Evolutionary conservation across 2,329 filamentous ascomycete genomes (phyloP), one percentile per base, ranked within the genome.

Genomic region (Colletotrichum chrysophilum): DNA sequence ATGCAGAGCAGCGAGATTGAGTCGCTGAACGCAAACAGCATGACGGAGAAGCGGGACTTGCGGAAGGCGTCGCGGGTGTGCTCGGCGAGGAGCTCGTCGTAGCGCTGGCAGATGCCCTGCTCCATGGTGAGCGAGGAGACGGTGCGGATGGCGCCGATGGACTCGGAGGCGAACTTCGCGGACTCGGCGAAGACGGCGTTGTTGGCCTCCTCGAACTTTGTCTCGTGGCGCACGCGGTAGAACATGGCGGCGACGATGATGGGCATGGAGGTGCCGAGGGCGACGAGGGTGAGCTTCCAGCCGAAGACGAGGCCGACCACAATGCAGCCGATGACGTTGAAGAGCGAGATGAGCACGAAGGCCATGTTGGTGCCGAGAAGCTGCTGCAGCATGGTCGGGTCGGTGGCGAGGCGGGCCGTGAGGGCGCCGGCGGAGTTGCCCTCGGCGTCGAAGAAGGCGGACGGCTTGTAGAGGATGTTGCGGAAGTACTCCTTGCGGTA

Each of bases 201-300:
- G 43, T 70, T 77, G 52, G 60, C 61, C 12, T 56, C 65, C 55
- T 76, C 77, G 34, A 77, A 69, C 52, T 66, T 60, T 8, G 70
- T 43, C 58, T 78, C 77, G 55, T 76, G 76, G 28, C 76, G 64
- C 16, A 78, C 67, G 30, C 77, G 70, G 58, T 70, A 73, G 67
- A 76, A 78, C 55, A 75, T 75, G 26, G 77, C 76, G 2, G 68
- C 62, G 18, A 78, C 55, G 56, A 78, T 81, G 21, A 80, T 79
- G 58, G 71, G 76, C 34, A 73, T 75, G 13, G 38, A 69, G 0
- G 65, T 70, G 13, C 81, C 83, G 60, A 83, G 77, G 38, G 82
- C 82, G 10, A 80, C 70, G 38, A 86, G 82, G 4, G 84, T 84
- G 32, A 86, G 79, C 79, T 86, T 86, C 85, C 85, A 86, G 28